Evolutionary conservation across 768 basidiomycete genomes (phyloP).

Genomic region (Royoungia palumana): DNA sequence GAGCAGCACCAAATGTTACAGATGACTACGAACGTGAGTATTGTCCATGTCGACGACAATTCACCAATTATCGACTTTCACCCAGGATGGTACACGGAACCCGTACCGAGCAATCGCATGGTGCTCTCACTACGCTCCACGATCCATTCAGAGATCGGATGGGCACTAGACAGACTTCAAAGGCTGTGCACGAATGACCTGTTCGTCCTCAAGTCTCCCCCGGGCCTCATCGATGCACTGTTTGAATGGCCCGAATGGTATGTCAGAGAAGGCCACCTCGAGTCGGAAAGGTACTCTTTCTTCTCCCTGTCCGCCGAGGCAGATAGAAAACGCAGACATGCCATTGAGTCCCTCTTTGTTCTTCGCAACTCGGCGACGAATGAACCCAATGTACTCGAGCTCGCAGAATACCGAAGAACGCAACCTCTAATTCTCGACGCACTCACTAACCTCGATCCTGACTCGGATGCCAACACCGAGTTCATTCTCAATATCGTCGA

Average conservation of each 20-base stretch:
- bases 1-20: constrained; percentile 44
- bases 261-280: constrained; percentile 55
- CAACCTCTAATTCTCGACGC: constrained; percentile 63
- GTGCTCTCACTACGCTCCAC: constrained; percentile 84
- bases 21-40: constrained; percentile 77
- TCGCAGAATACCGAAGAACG: constrained; percentile 58
- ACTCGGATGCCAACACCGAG: constrained; percentile 67
- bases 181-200: constrained; percentile 77
- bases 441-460: constrained; percentile 56
- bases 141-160: constrained; percentile 77
- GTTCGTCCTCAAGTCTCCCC: constrained; percentile 67
- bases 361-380: constrained; percentile 82
- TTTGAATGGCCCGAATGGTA: constrained; percentile 91
- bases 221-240: constrained; percentile 78
- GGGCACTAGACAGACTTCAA: constrained; percentile 86
- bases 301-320: constrained; percentile 55
- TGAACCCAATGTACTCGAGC: constrained; percentile 60
- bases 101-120: constrained; percentile 78
- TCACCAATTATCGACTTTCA: constrained; percentile 5
- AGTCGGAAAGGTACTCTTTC: constrained; percentile 41
- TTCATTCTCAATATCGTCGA: constrained; percentile 71
- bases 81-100: constrained; percentile 84
- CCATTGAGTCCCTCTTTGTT: constrained; percentile 81
- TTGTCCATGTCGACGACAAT: background rate
- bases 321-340: constrained; percentile 61